Base-by-base conservation (phyloP, 2,329 filamentous ascomycete genomes). In the Akanthomyces dipterigenus region DNA sequence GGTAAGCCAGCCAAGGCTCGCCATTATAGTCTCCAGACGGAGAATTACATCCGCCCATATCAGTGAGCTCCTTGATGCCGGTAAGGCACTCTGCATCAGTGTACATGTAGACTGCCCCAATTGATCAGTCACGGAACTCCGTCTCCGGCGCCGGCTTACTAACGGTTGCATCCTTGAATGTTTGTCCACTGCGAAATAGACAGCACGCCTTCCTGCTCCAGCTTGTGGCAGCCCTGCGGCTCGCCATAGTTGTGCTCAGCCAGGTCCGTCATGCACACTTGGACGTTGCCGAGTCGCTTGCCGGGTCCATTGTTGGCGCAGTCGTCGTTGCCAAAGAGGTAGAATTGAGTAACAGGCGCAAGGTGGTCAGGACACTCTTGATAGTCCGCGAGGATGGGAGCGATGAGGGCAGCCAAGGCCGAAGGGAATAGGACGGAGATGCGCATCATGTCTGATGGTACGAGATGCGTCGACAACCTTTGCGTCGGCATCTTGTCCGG, bases 131-230 rank as follows among this genome's bases (percentile, higher is more conserved):
- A 24, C 16, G 12, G 6, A 20, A 18, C 18, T 11, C 45, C n/a
- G 6, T 2, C 4, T 28, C 22, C 11, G 22, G 16, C 7, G 12
- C 24, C 22, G n/a, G 18, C 1, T 18, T 36, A 53, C 56, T 53
- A 5, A 60, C 56, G 56, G 28, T 60, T 60, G 48, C 56, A 60
- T 20, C 56, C 56, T 14, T 60, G 22, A 14, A 51, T 36, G 22
- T 51, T 45, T 28, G 56, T 51, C 56, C 56, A 60, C 56, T 60
- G 46, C n/a, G 46, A 60, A 14, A 60, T 42, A 26, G 56, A 60
- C 5, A 51, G 48, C 24, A 60, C 48, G 16, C 46, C 48, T 5
- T 28, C 48, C 22, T 45, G 48, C 14, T 53, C 56, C 45, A 60
- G 46, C 34, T 34, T 53, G 56, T 60, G 46, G 48, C 56, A 60